phyloP scores from a whole-genome alignment of 306 rosid genomes.

The Adenanthera pavonina region DNA sequence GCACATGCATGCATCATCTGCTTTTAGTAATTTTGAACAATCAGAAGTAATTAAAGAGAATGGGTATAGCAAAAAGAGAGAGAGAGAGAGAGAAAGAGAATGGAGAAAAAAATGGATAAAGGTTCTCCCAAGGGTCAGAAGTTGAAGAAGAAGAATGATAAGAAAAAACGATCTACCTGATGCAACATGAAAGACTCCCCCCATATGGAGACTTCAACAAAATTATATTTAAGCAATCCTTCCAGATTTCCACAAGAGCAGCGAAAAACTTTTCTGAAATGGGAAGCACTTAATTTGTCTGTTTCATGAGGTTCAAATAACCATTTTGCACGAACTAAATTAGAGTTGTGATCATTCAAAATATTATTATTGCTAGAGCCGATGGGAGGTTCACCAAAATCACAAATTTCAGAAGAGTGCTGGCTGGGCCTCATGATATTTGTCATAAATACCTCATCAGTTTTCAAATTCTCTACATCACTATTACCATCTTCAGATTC shows the following conservation, averaged over 20 bases:
- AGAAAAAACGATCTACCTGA: conserved; percentile 64
- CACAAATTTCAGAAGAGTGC: conserved; percentile 34
- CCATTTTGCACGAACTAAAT: conserved; percentile 75
- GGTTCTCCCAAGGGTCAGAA: background rate
- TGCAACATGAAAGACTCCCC: conserved; percentile 98
- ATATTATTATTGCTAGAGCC: conserved; percentile 41
- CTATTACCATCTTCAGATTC: conserved; percentile 57
- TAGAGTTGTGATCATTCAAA: conserved; percentile 43
- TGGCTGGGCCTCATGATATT: conserved; percentile 31
- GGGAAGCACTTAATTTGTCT: conserved; percentile 79
- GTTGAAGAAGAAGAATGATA: conserved; percentile 11
- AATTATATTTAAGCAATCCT: conserved; percentile 55
- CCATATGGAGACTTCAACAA: conserved; percentile 73
- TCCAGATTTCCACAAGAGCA: conserved; percentile 81
- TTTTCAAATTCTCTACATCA: conserved; percentile 50
- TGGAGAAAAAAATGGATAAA: background rate
- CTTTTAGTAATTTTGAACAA: background rate
- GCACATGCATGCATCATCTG: background rate
- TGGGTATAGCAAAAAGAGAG: no score
- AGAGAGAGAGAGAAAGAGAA: no score
- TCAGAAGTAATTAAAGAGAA: background rate
- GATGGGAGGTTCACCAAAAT: conserved; percentile 38
- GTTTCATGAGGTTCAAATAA: conserved; percentile 77
- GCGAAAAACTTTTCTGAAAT: conserved; percentile 77
- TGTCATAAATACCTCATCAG: conserved; percentile 33